Evolutionary conservation across 768 basidiomycete species (phyloP), one percentile per base, ranked within the genome.

Genomic region (Auricularia sp.): DNA sequence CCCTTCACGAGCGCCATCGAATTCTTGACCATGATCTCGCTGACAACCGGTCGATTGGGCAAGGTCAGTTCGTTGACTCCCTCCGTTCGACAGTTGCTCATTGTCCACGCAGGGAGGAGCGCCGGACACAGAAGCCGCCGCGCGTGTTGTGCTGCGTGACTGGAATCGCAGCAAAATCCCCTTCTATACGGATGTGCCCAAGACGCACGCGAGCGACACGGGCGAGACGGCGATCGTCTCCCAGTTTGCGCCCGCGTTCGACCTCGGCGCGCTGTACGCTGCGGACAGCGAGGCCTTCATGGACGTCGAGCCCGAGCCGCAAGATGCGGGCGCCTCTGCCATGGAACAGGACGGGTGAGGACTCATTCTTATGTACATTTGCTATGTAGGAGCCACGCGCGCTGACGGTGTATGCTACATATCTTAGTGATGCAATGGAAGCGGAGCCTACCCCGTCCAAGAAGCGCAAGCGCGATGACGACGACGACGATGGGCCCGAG

Each of bases 131-230:
- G 84, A 87, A 53, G 80, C 88, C 5, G 83, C 93, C 0, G 93
- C 95, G 0, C 86, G 91, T 36, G 85, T 88, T 14, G 82, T 98
- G 29, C 74, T 98, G 1, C 83, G 79, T 61, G 94, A 99, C 72
- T 99, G 96, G 95, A 98, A 98, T 70, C 85, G 91, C 64, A 93
- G 97, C 73, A 96, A 93, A 71, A 96, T 98, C 11, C 89, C 91
- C 0, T 98, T 91, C 76, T 91, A 81, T 76, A 91, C 93, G 3
- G 72, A 78, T 1, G 93, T 94, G 8, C 94, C 96, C 0, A 71
- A 78, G 7, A 72, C 91, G 2, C 92, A 95, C 72, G 87, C 91
- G 23, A 90, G 88, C 14, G 91, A 93, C 70, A 83, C 81, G 64
- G 87, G 90, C 39, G 90, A 90, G 7, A 86, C 91, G 68, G 87